phyloP scores from a whole-genome alignment of 106 monocot species.

The Allium cepa region DNA sequence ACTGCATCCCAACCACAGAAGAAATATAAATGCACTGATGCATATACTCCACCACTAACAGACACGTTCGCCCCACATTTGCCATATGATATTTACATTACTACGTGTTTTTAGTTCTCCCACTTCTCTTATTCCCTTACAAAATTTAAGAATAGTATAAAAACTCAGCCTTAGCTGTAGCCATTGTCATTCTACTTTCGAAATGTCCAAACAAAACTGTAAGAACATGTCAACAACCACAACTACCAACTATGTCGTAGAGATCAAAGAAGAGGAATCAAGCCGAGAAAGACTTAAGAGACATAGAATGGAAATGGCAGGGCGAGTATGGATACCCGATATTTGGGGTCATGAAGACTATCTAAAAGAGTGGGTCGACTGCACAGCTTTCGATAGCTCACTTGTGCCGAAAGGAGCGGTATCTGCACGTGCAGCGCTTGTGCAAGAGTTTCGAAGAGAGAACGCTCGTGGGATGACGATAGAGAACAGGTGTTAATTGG shows the following conservation, averaged over 20 bases:
- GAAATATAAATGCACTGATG: neutral
- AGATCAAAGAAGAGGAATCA: neutral
- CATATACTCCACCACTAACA: slow-evolving; percentile 1
- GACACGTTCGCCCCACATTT: neutral
- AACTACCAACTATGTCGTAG: neutral
- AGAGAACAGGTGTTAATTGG: slow-evolving; percentile 21
- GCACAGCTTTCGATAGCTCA: slow-evolving; percentile 26
- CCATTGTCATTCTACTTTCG: neutral
- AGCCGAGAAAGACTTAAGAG: slow-evolving; percentile 29
- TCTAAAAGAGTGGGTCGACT: slow-evolving; percentile 40
- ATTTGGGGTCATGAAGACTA: slow-evolving; percentile 38
- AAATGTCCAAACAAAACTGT: neutral
- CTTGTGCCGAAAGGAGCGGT: slow-evolving; percentile 18
- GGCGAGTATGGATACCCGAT: slow-evolving; percentile 39
- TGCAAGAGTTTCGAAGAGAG: slow-evolving; percentile 22
- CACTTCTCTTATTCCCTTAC: neutral
- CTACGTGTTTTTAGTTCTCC: neutral
- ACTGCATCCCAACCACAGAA: slow-evolving; percentile 1
- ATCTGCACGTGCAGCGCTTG: slow-evolving; percentile 23
- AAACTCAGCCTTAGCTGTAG: neutral
- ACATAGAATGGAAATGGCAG: slow-evolving; percentile 31
- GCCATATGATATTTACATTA: neutral
- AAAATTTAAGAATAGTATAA: neutral
- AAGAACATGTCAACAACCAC: neutral
- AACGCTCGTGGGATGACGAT: slow-evolving; percentile 14